Conservation (phyloP, 2,329 filamentous ascomycete genomes). For the Fusarium sp. region DNA sequence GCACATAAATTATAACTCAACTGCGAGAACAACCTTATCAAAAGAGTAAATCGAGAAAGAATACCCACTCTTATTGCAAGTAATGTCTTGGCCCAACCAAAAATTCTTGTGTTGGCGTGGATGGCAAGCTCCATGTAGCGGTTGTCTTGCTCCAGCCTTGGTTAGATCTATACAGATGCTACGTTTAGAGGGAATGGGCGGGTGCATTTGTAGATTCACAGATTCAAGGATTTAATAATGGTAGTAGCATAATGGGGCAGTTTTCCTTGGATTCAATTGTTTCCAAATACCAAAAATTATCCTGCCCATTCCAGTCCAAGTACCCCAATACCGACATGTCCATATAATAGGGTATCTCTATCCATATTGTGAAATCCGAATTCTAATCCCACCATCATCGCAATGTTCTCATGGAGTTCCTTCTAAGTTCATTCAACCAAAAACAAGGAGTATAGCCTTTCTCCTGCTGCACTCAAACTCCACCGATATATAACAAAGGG, state of each 20-base stretch:
- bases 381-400: constrained; percentile 33
- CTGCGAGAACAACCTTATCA: not conserved
- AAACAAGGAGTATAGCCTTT: constrained; percentile 16
- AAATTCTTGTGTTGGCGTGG: too few relatives aligned
- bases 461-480: constrained; percentile 21
- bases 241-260: not conserved
- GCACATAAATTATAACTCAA: not conserved
- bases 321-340: constrained; percentile 30
- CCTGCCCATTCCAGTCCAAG: constrained; percentile 6
- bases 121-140: not conserved
- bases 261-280: constrained; percentile 13
- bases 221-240: not conserved
- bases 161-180: too few relatives aligned
- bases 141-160: not conserved
- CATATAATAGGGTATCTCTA: constrained; percentile 37
- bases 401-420: constrained; percentile 24
- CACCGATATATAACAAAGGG: constrained; percentile 26
- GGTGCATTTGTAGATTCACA: not conserved
- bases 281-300: constrained; percentile 10
- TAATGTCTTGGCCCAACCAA: not conserved
- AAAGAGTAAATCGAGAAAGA: not conserved
- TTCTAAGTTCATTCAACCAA: constrained; percentile 11
- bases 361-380: constrained; percentile 21
- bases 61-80: not conserved
- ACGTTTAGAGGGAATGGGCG: too few relatives aligned